Conservation (phyloP, 805 yeast genomes). For the Maudiozyma pseudohumilis region DNA sequence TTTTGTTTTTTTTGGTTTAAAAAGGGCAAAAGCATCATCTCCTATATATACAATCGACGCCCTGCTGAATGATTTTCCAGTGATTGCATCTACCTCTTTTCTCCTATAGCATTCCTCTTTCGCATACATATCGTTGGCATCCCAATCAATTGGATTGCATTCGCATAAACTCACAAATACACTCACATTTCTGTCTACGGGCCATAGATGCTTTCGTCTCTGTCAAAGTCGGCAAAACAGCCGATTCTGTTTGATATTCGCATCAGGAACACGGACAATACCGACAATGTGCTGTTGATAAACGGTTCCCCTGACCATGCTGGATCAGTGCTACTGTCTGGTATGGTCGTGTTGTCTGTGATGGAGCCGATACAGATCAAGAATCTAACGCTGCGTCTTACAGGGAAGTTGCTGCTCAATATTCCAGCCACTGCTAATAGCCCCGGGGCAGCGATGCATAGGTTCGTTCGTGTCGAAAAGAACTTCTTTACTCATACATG, state of each 20-base stretch:
- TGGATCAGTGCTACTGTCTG: slow-evolving; percentile 62
- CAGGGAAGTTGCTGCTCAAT: slow-evolving; percentile 55
- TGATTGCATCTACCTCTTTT: no score
- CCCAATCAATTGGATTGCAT: no score
- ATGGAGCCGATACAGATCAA: slow-evolving; percentile 66
- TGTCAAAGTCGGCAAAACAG: slow-evolving; percentile 17
- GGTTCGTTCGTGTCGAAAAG: slow-evolving; percentile 46
- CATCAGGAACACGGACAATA: slow-evolving; percentile 52
- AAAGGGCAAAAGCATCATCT: no score
- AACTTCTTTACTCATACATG: slow-evolving; percentile 65
- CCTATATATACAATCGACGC: no score
- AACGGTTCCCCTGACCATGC: slow-evolving; percentile 76
- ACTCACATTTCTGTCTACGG: no score
- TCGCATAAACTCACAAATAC: no score
- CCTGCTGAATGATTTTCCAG: no score
- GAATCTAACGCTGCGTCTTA: slow-evolving; percentile 49
- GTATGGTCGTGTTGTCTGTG: slow-evolving; percentile 68
- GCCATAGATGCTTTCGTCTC: slow-evolving; percentile 9
- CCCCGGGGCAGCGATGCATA: slow-evolving; percentile 36
- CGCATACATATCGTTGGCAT: no score
- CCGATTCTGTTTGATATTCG: slow-evolving; percentile 44
- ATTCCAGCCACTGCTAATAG: slow-evolving; percentile 39
- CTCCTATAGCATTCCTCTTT: no score
- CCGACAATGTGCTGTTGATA: slow-evolving; percentile 58
- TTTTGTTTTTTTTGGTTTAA: no score